Conservation (phyloP, 176 grass and related monocot genomes). For the Oryza coarctata region DNA sequence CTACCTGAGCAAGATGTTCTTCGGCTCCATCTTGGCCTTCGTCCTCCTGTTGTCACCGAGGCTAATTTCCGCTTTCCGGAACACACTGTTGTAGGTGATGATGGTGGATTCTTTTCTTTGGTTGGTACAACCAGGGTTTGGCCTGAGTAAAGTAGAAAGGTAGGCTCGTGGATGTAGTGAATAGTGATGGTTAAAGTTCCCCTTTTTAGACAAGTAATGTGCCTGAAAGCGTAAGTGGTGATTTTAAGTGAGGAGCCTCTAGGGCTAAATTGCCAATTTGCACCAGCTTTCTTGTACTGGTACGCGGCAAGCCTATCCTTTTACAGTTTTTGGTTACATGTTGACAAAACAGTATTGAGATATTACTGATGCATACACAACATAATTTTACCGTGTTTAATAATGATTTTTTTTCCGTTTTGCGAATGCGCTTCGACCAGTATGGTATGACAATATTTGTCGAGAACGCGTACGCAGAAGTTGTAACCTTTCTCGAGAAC, state of each 20-base stretch:
- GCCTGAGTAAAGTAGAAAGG: not conserved
- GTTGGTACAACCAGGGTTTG: not conserved
- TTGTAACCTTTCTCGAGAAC: no score
- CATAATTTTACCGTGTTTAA: not conserved
- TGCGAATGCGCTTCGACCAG: no score
- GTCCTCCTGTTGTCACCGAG: slow-evolving; percentile 71
- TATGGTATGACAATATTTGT: no score
- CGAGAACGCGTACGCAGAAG: no score
- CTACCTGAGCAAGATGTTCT: slow-evolving; percentile 66
- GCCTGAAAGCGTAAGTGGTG: not conserved
- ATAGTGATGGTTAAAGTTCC: not conserved
- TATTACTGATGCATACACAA: not conserved
- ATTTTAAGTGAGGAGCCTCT: not conserved
- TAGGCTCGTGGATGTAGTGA: not conserved
- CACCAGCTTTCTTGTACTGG: not conserved
- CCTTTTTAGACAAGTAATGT: not conserved
- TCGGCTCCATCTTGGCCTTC: slow-evolving; percentile 73
- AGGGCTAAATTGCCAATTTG: not conserved
- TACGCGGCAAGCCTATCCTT: not conserved
- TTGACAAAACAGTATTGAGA: not conserved
- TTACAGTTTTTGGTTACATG: not conserved
- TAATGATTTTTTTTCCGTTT: not conserved
- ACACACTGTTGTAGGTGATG: slow-evolving; percentile 44
- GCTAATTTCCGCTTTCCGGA: slow-evolving; percentile 64
- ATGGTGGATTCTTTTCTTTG: not conserved